Evolutionary conservation across 768 basidiomycete genomes (phyloP).

Genomic region (Chalciporus chontae): DNA sequence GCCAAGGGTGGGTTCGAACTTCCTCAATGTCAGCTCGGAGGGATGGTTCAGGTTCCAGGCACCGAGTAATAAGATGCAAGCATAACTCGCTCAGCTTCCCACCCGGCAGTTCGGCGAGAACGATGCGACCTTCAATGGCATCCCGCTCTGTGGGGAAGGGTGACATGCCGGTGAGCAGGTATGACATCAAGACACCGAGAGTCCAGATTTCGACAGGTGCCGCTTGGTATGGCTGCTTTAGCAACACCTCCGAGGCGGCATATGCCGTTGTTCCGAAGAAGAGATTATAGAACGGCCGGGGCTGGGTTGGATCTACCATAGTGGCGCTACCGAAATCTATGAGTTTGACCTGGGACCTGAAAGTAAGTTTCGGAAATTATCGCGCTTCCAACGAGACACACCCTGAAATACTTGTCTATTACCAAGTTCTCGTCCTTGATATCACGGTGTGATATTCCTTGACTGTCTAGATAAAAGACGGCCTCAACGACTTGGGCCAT

Average conservation of each 20-base stretch:
- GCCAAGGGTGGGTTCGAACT: conserved; percentile 84
- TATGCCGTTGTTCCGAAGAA: conserved; percentile 97
- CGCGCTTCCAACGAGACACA: conserved; percentile 22
- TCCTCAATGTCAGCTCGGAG: conserved; percentile 79
- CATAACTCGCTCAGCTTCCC: conserved; percentile 43
- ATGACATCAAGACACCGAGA: conserved; percentile 91
- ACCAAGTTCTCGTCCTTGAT: conserved; percentile 96
- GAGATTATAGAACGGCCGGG: conserved; percentile 65
- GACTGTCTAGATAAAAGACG: conserved; percentile 73
- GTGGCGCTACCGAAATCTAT: conserved; percentile 95
- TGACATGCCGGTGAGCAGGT: conserved; percentile 87
- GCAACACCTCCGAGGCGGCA: conserved; percentile 91
- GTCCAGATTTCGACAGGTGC: conserved; percentile 97
- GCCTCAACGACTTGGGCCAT: conserved; percentile 87
- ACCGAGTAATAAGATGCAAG: conserved; percentile 64
- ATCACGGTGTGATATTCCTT: conserved; percentile 90
- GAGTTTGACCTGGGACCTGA: conserved; percentile 68
- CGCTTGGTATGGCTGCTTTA: conserved; percentile 84
- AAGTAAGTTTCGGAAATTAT: conserved; percentile 9
- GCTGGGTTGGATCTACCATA: conserved; percentile 57
- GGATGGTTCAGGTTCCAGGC: conserved; percentile 81
- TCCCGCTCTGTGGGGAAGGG: conserved; percentile 89
- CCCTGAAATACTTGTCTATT: conserved; percentile 70
- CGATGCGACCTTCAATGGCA: conserved; percentile 63
- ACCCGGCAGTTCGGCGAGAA: conserved; percentile 41